phyloP scores from a whole-genome alignment of 2,329 filamentous ascomycete genomes.

The Microdochium nivale region DNA sequence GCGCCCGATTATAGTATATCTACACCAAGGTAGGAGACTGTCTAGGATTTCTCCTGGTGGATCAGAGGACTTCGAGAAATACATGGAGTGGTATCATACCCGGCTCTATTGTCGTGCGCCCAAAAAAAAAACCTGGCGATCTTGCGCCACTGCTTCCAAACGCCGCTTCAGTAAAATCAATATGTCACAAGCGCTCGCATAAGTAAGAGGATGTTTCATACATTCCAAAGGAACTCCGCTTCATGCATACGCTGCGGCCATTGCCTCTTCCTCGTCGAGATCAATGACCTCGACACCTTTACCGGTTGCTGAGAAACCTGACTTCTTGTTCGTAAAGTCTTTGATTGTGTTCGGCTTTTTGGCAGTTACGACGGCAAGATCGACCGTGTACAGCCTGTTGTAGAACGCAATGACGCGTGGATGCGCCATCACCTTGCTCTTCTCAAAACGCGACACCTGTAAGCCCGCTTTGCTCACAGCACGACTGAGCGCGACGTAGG shows the following conservation, averaged over 20 bases:
- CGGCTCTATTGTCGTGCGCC: neutral
- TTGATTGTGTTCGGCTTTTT: slow-evolving; percentile 14
- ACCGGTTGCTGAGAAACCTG: neutral
- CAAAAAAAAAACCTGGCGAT: neutral
- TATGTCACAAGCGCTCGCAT: neutral
- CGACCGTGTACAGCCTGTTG: slow-evolving; percentile 64
- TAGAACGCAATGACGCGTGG: slow-evolving; percentile 82
- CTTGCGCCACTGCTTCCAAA: neutral
- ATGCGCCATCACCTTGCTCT: slow-evolving; percentile 89
- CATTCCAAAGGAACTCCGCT: too few species aligned
- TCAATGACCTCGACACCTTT: slow-evolving; percentile 13
- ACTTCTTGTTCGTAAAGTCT: neutral
- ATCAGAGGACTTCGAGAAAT: neutral
- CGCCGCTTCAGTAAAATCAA: too few species aligned
- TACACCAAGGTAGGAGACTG: too few species aligned
- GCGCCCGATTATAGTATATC: too few species aligned
- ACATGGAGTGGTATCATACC: neutral
- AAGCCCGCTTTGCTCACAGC: slow-evolving; percentile 81
- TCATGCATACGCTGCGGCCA: slow-evolving; percentile 36
- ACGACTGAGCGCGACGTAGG: slow-evolving; percentile 91
- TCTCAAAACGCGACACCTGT: slow-evolving; percentile 83
- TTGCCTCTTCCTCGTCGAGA: slow-evolving; percentile 39
- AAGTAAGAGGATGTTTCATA: neutral
- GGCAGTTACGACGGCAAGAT: slow-evolving; percentile 23
- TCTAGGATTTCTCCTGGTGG: too few species aligned